Evolutionary conservation across 169 alveolate species (phyloP).

Genomic region (Prorocentrum cordatum): DNA sequence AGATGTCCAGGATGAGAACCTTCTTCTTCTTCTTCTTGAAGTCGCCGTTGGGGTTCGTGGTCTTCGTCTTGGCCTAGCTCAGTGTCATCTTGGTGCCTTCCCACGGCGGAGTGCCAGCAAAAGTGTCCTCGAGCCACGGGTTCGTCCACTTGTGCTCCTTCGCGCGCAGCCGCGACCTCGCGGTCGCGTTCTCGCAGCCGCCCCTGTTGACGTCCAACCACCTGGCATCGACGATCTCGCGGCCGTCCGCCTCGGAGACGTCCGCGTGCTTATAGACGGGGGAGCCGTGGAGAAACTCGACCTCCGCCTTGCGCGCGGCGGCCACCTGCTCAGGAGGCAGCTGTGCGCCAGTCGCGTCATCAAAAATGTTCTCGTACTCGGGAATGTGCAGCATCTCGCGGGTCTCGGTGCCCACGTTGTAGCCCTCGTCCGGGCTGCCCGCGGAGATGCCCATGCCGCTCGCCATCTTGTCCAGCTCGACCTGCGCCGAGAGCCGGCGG

Average conservation of each 20-base stretch:
- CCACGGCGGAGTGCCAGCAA: neutral
- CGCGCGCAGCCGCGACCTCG: neutral
- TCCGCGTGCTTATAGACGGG: too few species aligned
- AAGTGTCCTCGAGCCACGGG: neutral
- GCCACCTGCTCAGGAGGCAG: too few species aligned
- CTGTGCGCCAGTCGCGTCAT: too few species aligned
- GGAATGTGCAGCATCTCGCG: too few species aligned
- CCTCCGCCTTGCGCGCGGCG: too few species aligned
- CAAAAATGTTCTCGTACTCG: too few species aligned
- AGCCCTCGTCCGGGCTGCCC: too few species aligned
- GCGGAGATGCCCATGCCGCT: too few species aligned
- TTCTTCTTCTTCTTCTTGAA: neutral
- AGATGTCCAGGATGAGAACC: neutral
- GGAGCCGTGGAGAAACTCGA: too few species aligned
- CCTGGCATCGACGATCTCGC: neutral
- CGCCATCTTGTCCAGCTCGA: too few species aligned
- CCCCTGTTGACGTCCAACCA: neutral
- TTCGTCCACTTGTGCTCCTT: neutral
- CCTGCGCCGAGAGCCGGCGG: too few species aligned
- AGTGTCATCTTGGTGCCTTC: neutral
- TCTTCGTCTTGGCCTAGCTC: neutral
- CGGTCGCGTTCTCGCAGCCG: neutral
- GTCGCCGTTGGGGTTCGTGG: neutral
- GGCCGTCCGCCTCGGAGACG: neutral
- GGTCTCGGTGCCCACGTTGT: too few species aligned